Base-by-base conservation (phyloP, 805 yeast genomes). In the Wickerhamiella vanderwaltii region DNA sequence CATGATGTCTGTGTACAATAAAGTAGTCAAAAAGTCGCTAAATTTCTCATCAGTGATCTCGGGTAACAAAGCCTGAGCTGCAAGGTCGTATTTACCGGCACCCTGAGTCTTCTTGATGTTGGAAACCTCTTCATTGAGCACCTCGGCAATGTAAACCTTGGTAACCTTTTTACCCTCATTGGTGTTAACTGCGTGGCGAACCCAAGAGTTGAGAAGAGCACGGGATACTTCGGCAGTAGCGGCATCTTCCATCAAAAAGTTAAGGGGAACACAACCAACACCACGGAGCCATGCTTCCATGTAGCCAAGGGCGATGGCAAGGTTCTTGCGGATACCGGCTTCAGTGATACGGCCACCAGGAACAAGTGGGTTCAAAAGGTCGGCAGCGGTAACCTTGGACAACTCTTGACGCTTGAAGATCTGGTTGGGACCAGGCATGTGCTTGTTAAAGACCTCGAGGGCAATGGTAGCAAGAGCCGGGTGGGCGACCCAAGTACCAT, bases 191-290 rank as follows among this genome's bases (percentile, higher is more conserved):
- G 73, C 72, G 59, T 77, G 82, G 47, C 71, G 71, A 41, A 76
- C 78, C 86, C 86, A 79, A 58, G 78, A 81, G 72, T 79, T 73
- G 52, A 77, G 69, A 62, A 75, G 80, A 25, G 78, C 68, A 54
- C 85, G 69, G 22, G 81, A 76, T n/a, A 77, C 83, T 59, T 77
- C 84, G 39, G 83, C 84, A 43, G 83, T 77, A 40, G 83, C 84
- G 25, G 84, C 84, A 53, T 77, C 84, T 63, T 77, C 85, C 85
- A 77, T 77, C 60, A 77, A 65, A 60, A 68, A 74, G 67, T 78
- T 75, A 62, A 77, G 77, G 48, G 85, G 83, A 43, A 77, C 82
- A 60, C 82, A 76, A 9, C 84, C 84, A 44, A 73, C 62, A 42
- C 79, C 79, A 46, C 80, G 66, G 52, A 77, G 72, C 83, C 83